phyloP scores from a whole-genome alignment of 306 rosid species.

The Cicer yamashitae region DNA sequence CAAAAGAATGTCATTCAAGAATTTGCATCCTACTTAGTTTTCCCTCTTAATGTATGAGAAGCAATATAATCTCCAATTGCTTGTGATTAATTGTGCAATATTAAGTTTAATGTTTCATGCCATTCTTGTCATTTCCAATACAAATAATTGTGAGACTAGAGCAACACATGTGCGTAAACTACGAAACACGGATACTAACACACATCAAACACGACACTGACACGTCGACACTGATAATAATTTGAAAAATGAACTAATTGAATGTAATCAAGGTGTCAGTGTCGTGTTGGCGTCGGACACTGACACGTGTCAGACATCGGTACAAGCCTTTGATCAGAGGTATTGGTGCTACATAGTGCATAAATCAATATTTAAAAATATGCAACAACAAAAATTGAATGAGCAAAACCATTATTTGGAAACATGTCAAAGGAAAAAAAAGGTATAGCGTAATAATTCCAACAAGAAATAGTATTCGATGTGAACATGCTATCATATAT shows the following conservation, averaged over 20 bases:
- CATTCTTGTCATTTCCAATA: background rate
- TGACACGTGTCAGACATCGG: no score
- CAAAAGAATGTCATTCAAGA: conserved; percentile 50
- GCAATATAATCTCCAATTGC: background rate
- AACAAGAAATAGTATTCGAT: background rate
- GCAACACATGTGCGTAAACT: no score
- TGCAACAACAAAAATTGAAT: background rate
- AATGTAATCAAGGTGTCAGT: no score
- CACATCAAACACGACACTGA: no score
- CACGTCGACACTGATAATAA: no score
- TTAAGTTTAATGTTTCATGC: conserved; percentile 13
- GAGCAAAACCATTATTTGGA: background rate
- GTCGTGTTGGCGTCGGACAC: no score
- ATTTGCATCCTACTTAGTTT: conserved; percentile 2
- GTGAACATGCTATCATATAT: conserved; percentile 30
- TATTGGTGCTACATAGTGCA: no score
- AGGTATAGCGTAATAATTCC: background rate
- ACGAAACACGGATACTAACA: no score
- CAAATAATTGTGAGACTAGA: background rate
- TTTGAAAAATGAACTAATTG: no score
- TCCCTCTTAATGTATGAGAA: background rate
- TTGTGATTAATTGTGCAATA: background rate
- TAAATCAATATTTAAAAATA: no score
- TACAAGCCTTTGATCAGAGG: no score
- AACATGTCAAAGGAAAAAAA: background rate